Conservation (phyloP, 352 stramenopile genomes). For the Pythium grandisporangium region DNA sequence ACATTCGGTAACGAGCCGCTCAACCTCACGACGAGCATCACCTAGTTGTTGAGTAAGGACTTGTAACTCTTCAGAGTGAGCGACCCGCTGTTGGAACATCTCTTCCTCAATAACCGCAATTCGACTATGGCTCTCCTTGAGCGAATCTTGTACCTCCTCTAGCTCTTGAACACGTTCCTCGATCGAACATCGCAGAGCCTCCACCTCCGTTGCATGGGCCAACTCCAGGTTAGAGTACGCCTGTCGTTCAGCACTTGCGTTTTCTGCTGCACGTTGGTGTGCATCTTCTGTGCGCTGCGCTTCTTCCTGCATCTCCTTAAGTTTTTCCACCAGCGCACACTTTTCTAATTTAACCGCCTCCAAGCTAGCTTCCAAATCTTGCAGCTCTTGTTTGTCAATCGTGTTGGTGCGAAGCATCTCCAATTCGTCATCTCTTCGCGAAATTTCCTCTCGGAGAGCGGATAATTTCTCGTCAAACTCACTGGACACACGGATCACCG, state of each 20-base stretch:
- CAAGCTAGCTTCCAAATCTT: conserved; percentile 33
- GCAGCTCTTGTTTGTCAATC: conserved; percentile 38
- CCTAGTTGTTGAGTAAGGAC: conserved; percentile 33
- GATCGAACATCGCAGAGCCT: conserved; percentile 24
- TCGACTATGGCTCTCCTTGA: conserved; percentile 22
- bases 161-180: conserved; percentile 35
- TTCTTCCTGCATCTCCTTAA: conserved; percentile 28
- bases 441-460: conserved; percentile 28
- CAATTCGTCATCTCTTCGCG: conserved; percentile 37
- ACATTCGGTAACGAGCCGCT: conserved; percentile 21
- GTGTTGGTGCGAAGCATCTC: conserved; percentile 24
- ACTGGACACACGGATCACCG: conserved; percentile 25
- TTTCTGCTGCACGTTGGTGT: too few relatives aligned
- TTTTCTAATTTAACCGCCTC: conserved; percentile 34
- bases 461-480: conserved; percentile 44
- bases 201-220: conserved; percentile 28
- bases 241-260: conserved; percentile 20
- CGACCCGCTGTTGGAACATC: conserved; percentile 15
- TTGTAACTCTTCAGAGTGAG: conserved; percentile 28
- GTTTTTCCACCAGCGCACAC: conserved; percentile 27
- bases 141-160: conserved; percentile 18
- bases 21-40: conserved; percentile 25
- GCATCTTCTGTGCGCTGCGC: too few relatives aligned
- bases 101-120: conserved; percentile 31
- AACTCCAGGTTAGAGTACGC: conserved; percentile 15